Conservation (phyloP, 768 basidiomycete species). For the Pisolithus microcarpus region DNA sequence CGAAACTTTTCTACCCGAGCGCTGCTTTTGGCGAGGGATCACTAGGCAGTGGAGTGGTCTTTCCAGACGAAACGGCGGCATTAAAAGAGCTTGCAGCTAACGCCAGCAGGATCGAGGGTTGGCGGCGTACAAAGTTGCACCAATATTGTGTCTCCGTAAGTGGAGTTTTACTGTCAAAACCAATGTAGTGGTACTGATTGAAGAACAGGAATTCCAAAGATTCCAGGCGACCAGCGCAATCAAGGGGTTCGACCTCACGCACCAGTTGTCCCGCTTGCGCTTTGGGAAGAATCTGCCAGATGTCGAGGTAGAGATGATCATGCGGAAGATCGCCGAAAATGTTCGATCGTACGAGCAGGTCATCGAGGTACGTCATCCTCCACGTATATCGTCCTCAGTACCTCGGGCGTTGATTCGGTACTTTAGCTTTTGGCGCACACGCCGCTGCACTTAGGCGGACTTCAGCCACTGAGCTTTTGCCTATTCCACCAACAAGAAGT, state of each 20-base stretch:
- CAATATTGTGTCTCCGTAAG: slow-evolving; percentile 62
- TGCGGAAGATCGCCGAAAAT: slow-evolving; percentile 62
- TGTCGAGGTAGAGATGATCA: slow-evolving; percentile 67
- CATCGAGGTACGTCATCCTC: slow-evolving; percentile 55
- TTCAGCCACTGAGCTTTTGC: slow-evolving; percentile 81
- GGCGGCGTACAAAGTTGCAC: slow-evolving; percentile 81
- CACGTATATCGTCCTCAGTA: not conserved
- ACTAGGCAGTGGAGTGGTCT: slow-evolving; percentile 78
- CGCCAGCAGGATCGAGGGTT: slow-evolving; percentile 85
- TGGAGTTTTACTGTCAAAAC: slow-evolving; percentile 5
- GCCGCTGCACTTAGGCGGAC: slow-evolving; percentile 72
- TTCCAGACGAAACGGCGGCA: slow-evolving; percentile 61
- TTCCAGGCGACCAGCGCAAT: slow-evolving; percentile 50
- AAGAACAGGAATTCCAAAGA: slow-evolving; percentile 60
- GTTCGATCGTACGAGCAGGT: slow-evolving; percentile 82
- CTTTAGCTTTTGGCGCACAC: slow-evolving; percentile 71
- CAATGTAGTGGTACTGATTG: slow-evolving; percentile 4
- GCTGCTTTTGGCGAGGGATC: slow-evolving; percentile 36
- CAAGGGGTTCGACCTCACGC: slow-evolving; percentile 73
- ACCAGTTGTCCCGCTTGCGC: slow-evolving; percentile 81
- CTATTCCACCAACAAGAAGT: slow-evolving; percentile 81
- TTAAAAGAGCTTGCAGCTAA: slow-evolving; percentile 68
- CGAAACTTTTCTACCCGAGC: slow-evolving; percentile 69
- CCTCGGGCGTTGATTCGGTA: not conserved
- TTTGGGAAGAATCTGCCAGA: slow-evolving; percentile 66